Evolutionary conservation across 257 asterid species (phyloP), one percentile per base, ranked within the genome.

Genomic region (Paulownia fortunei): DNA sequence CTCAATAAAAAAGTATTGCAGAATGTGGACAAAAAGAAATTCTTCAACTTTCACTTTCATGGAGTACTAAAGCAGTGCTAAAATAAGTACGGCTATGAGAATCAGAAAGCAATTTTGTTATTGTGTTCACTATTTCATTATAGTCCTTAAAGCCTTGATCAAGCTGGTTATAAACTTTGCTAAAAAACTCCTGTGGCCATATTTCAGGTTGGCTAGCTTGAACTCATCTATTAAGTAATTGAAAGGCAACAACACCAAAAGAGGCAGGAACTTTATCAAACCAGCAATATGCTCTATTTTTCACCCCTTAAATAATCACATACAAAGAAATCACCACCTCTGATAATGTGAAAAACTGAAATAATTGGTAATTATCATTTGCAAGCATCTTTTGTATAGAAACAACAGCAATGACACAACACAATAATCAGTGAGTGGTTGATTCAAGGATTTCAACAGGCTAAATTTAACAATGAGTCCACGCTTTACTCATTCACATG

Each of bases 1-100:
- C 77, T 76, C 51, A 80, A 73, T 80, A 78, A 77, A 2, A 69
- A 13, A 58, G 30, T 32, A 21, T 21, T 6, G 51, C 72, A 52
- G 15, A 15, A 65, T 63, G 44, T 34, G 75, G 8, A 58, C 55
- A 51, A 61, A 30, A 12, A 60, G 62, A 37, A 54, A 10, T 18
- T 7, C 58, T 72, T 76, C 23, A 72, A 32, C 19, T 36, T 21
- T 69, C 75, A 52, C 4, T 11, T 12, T 52, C 16, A 9, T 52
- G 44, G 39, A 26, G 37, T 66, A 13, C 12, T 41, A 66, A 62
- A 34, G 11, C 26, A 37, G 34, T 4, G 72, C 4, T 34, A n/a
- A 21, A 66, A 69, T 49, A 67, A 46, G 13, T 41, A 24, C 13
- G 13, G 23, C 60, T 5, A 60, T 60, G 41, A 12, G 8, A 60